These are phyloP conservation scores for Blastobotrys capitulatus DNA, from an alignment of 1,139 yeast species.

Conservation along the genomic window DNA sequence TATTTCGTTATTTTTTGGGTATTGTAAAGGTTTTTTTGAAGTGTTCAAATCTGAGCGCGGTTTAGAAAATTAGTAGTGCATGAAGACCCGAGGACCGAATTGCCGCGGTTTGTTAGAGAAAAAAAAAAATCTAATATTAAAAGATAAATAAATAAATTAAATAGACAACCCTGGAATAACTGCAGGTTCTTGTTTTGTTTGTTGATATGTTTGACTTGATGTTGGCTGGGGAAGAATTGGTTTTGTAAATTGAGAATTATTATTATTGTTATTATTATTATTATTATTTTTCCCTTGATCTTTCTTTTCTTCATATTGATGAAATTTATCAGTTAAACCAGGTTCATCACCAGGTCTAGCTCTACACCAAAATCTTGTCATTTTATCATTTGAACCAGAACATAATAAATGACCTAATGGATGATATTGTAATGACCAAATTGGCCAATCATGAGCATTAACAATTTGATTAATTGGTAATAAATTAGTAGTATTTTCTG, in stretches of 20 bases:
- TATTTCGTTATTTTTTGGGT: no score
- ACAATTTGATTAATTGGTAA: slow-evolving; percentile 51
- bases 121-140: no score
- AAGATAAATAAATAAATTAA: neutral
- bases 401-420: slow-evolving; percentile 90
- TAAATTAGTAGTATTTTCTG: slow-evolving; percentile 26
- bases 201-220: no score
- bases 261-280: neutral
- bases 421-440: slow-evolving; percentile 85
- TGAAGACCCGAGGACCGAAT: no score
- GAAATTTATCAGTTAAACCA: slow-evolving; percentile 77
- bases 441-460: slow-evolving; percentile 90
- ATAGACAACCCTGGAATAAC: neutral
- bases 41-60: no score
- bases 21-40: no score
- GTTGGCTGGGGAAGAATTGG: no score
- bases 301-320: slow-evolving; percentile 53
- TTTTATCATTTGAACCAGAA: slow-evolving; percentile 90
- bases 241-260: no score
- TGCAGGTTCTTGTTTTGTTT: neutral
- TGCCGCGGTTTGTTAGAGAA: no score
- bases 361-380: slow-evolving; percentile 93
- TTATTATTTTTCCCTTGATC: slow-evolving; percentile 9
- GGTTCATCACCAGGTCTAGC: slow-evolving; percentile 86
- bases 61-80: no score